phyloP scores from a whole-genome alignment of 2,329 filamentous ascomycete genomes.

The Epichloe uncinata region DNA sequence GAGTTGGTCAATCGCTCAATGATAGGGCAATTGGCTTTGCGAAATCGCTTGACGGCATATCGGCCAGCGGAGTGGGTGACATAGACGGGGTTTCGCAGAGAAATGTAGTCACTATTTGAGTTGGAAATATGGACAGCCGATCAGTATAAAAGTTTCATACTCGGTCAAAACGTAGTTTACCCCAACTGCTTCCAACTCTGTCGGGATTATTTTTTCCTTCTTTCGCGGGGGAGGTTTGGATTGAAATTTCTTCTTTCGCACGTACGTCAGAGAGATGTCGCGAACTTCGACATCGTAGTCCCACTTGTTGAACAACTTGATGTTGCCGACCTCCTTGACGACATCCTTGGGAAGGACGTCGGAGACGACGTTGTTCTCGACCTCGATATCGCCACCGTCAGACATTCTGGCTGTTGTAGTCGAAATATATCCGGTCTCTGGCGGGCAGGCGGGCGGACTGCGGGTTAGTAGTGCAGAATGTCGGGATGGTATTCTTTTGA shows the following conservation, averaged over 20 bases:
- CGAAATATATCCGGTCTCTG: conserved; percentile 21
- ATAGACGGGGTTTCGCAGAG: conserved; percentile 98
- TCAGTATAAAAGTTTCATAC: conserved; percentile 17
- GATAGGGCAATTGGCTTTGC: conserved; percentile 99
- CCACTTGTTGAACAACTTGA: conserved; percentile 98
- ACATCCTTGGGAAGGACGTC: conserved; percentile 88
- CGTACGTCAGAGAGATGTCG: conserved; percentile 98
- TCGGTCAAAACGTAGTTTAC: background rate
- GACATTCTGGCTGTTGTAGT: conserved; percentile 57
- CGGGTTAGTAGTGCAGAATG: conserved; percentile 24
- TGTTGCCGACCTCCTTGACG: conserved; percentile 72
- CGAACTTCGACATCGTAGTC: conserved; percentile 98
- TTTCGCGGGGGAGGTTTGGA: background rate
- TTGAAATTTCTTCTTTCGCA: conserved; percentile 8
- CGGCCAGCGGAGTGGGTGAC: conserved; percentile 96
- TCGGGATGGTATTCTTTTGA: conserved; percentile 25
- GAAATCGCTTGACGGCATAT: conserved; percentile 99
- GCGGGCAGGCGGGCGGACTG: conserved; percentile 22
- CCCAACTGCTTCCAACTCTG: background rate
- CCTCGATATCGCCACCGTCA: conserved; percentile 89
- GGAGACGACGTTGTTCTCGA: conserved; percentile 63
- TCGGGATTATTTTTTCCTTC: background rate
- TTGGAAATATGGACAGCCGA: conserved; percentile 11
- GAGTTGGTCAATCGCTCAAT: conserved; percentile 99
- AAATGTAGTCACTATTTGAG: conserved; percentile 83